Conservation (phyloP, 305 asterid species). For the Fraxinus sp. region DNA sequence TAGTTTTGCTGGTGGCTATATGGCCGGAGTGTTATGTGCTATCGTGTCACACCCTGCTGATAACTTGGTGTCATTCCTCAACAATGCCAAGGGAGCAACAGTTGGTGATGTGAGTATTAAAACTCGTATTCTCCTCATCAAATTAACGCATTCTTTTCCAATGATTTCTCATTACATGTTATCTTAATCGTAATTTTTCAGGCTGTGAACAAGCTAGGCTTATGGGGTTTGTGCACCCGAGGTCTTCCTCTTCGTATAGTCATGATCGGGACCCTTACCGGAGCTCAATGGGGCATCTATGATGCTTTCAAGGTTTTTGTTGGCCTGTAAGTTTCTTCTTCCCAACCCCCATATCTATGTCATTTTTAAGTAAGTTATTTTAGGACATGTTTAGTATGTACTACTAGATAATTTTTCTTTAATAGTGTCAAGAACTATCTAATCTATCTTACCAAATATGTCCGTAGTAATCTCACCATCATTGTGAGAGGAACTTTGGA, state of each 20-base stretch:
- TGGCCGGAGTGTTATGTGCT: constrained; percentile 81
- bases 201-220: constrained; percentile 85
- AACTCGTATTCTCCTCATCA: neutral
- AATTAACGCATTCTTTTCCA: neutral
- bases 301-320: constrained; percentile 83
- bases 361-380: neutral
- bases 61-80: constrained; percentile 85
- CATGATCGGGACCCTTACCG: constrained; percentile 88
- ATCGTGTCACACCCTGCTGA: constrained; percentile 87
- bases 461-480: neutral
- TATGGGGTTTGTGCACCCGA: constrained; percentile 74
- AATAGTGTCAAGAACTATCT: neutral
- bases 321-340: constrained; percentile 67
- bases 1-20: constrained; percentile 78
- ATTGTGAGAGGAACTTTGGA: neutral
- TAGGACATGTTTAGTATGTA: neutral
- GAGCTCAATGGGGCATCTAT: constrained; percentile 86
- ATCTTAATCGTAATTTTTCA: constrained; percentile 19
- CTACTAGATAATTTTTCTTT: neutral
- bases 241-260: constrained; percentile 92
- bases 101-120: constrained; percentile 60
- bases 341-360: neutral
- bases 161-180: neutral
- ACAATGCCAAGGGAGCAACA: constrained; percentile 89
- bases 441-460: neutral